Percentiles rank a stretch among this genome's conserved stretches.
Conservation (phyloP, 2,329 filamentous ascomycete genomes). For the Colletotrichum cuscutae region DNA sequence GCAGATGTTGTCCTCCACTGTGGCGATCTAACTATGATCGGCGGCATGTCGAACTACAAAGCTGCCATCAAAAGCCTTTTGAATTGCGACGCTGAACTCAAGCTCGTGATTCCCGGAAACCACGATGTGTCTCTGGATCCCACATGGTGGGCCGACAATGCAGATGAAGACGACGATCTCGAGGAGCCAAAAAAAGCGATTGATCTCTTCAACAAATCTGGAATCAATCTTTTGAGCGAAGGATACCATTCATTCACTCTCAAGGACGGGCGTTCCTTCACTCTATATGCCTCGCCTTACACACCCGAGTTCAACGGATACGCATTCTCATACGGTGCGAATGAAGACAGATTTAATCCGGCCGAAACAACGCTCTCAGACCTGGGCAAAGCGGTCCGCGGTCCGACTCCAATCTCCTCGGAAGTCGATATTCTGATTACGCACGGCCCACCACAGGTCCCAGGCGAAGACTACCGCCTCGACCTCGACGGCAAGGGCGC, state of each 20-base stretch:
- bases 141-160: accelerated
- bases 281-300: background rate
- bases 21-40: background rate
- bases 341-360: background rate
- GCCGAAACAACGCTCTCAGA: background rate
- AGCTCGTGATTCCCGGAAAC: background rate
- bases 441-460: background rate
- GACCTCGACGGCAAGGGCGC: background rate
- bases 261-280: background rate
- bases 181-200: background rate
- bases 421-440: background rate
- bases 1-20: background rate
- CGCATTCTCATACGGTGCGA: background rate
- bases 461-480: background rate
- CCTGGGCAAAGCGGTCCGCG: background rate
- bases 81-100: background rate
- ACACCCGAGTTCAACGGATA: background rate
- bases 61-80: background rate
- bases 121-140: background rate
- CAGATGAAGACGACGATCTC: background rate
- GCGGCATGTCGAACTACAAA: background rate
- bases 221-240: background rate
- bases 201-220: background rate
- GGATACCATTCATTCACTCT: background rate
- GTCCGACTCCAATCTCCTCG: background rate